phyloP scores from a whole-genome alignment of 2,329 filamentous ascomycete genomes.

The Ceratocystis smalleyi region DNA sequence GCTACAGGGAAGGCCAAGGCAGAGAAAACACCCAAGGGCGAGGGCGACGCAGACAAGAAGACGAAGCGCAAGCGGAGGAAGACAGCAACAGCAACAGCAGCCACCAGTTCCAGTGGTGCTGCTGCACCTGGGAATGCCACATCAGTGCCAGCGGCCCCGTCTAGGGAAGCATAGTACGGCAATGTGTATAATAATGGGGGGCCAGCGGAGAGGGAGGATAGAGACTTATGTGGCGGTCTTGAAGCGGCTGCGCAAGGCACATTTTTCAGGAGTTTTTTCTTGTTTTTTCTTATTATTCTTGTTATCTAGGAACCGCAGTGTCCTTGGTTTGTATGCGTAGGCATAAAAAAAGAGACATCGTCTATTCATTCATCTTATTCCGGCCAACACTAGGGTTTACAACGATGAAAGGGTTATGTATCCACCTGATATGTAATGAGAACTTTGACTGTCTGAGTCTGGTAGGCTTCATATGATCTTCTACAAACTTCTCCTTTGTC shows the following conservation, averaged over 20 bases:
- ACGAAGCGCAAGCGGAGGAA: slow-evolving; percentile 18
- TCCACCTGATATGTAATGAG: not conserved
- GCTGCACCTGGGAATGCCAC: not conserved
- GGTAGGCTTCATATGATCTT: not conserved
- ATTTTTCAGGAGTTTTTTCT: slow-evolving; percentile 12
- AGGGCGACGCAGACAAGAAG: slow-evolving; percentile 15
- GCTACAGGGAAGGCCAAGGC: not conserved
- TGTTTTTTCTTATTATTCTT: not conserved
- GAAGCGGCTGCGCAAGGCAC: not conserved
- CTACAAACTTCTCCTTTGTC: not conserved
- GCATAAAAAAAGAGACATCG: too few relatives aligned
- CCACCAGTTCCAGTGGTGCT: not conserved
- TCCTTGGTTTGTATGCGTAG: too few relatives aligned
- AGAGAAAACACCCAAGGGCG: not conserved
- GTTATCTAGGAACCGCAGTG: not conserved
- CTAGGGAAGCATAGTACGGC: too few relatives aligned
- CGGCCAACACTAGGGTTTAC: not conserved
- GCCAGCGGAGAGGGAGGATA: not conserved
- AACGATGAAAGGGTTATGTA: not conserved
- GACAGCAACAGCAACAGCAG: slow-evolving; percentile 8
- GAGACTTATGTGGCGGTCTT: not conserved
- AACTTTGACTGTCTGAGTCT: not conserved
- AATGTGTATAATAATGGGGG: not conserved
- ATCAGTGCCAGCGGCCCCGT: not conserved
- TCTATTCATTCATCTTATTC: too few relatives aligned